Evolutionary conservation across 768 basidiomycete genomes (phyloP).

Genomic region (Gloeophyllum trabeum): DNA sequence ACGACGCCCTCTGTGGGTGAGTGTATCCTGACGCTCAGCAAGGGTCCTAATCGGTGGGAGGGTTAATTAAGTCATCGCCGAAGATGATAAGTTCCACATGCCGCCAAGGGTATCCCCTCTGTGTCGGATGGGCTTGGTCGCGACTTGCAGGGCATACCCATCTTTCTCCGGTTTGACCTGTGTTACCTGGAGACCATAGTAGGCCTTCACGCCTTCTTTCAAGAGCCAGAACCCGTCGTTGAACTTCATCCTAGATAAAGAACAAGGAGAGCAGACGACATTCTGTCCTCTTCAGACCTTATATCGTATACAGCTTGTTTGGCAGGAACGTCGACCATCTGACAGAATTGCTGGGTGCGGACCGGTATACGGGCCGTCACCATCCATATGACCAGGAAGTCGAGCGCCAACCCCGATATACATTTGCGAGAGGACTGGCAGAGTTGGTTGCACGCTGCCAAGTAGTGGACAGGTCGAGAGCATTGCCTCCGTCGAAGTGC

Average conservation of each 20-base stretch:
- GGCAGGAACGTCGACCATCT: too few species aligned
- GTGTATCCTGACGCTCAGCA: slow-evolving; percentile 38
- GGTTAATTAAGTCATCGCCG: slow-evolving; percentile 9
- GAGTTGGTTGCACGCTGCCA: too few species aligned
- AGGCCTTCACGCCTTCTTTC: slow-evolving; percentile 48
- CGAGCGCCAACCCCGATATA: too few species aligned
- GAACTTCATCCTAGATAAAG: slow-evolving; percentile 60
- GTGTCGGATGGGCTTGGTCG: slow-evolving; percentile 49
- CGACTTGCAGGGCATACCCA: slow-evolving; percentile 46
- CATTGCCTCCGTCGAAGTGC: too few species aligned
- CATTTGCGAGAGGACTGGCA: too few species aligned
- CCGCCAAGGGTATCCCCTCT: slow-evolving; percentile 54
- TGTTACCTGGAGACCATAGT: slow-evolving; percentile 52
- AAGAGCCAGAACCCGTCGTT: slow-evolving; percentile 68
- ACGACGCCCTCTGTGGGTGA: slow-evolving; percentile 45
- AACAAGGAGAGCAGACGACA: too few species aligned
- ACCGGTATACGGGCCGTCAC: too few species aligned
- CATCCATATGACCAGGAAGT: too few species aligned
- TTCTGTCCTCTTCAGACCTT: too few species aligned
- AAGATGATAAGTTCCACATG: slow-evolving; percentile 10
- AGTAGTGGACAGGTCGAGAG: too few species aligned
- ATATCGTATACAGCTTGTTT: too few species aligned
- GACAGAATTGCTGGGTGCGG: too few species aligned
- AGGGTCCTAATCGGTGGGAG: slow-evolving; percentile 25
- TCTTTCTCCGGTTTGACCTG: slow-evolving; percentile 30